Base-by-base conservation (phyloP, 768 basidiomycete genomes). In the Omphalotus guepiniiformis region DNA sequence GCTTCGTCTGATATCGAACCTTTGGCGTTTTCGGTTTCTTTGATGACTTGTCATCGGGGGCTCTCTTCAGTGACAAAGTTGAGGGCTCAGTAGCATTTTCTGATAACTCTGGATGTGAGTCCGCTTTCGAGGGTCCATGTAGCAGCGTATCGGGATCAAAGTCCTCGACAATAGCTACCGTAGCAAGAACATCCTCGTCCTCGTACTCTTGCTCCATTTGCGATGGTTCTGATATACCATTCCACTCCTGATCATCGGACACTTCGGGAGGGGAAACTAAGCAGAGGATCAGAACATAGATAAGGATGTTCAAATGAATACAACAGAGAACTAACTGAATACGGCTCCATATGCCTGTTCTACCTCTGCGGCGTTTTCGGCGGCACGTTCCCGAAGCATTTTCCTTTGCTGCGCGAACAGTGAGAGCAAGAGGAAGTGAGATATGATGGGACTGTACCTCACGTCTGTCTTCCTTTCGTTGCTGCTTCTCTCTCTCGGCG, bases 101-200 rank as follows among this genome's bases (percentile, higher is more conserved):
- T n/a, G 37, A 21, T 11, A 43, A 27, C 30, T 29, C 30, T 2
- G 35, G 3, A 34, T 37, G 18, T 22, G 44, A 46, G 27, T 32
- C 19, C 12, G 47, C 38, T 35, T 41, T 48, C n/a, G 63, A 53
- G 30, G 70, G 66, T 6, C 72, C 81, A 53, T 81, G 75, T 26
- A 78, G 71, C 60, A 83, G 64, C 36, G 72, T 64, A 56, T 79
- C 75, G 18, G 88, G 81, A 62, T 94, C 90, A 62, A 95, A 90
- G 62, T 96, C 91, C 61, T 96, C 90, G 12, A 90, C 83, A 41
- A 96, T 83, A 13, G 92, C 93, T 37, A 96, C 93, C 15, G 88
- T 91, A 37, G 93, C 90, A 26, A 89, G 73, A 51, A 85, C 77
- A 58, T 93, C 85, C 57, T 92, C 90, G 54, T 85, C 85, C 56